A percentile compares a stretch with the other conserved stretches of the same genome.
phyloP scores from a whole-genome alignment of 2,329 filamentous ascomycete genomes.

The Monosporascus sp. region DNA sequence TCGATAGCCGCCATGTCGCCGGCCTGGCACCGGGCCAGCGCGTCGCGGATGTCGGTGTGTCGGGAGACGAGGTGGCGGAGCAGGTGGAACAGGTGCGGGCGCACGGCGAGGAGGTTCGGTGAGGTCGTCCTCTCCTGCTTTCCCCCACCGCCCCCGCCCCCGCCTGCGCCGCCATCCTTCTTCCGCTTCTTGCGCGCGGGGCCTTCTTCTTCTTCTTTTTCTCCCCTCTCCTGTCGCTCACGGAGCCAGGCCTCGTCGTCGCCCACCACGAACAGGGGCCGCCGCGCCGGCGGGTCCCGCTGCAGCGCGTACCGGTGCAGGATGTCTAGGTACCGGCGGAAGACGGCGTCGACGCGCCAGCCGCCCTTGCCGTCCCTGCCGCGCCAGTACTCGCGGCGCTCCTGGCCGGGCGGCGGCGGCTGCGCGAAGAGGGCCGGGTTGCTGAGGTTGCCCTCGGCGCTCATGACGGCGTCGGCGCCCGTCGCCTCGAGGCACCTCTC shows the following conservation, averaged over 20 bases:
- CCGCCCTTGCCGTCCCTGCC: constrained; percentile 75
- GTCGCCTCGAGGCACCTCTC: constrained; percentile 74
- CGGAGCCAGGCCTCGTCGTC: constrained; percentile 45
- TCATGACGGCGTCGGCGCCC: constrained; percentile 91
- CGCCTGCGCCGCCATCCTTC: constrained; percentile 42
- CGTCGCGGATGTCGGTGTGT: constrained; percentile 80
- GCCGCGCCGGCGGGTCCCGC: constrained; percentile 58
- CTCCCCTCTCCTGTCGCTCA: constrained; percentile 24
- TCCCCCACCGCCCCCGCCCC: constrained; percentile 38
- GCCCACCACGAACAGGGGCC: constrained; percentile 68
- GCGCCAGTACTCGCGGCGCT: constrained; percentile 81
- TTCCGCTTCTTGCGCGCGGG: constrained; percentile 33
- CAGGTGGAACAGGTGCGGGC: constrained; percentile 90
- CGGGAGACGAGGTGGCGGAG: constrained; percentile 74
- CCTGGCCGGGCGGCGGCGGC: constrained; percentile 57
- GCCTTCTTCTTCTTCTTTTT: constrained; percentile 31
- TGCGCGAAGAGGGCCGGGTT: constrained; percentile 82
- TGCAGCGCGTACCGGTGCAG: constrained; percentile 74
- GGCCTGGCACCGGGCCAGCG: constrained; percentile 63
- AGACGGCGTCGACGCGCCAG: constrained; percentile 82
- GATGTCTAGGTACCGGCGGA: constrained; percentile 86
- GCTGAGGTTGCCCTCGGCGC: constrained; percentile 89
- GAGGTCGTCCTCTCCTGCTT: constrained; percentile 33
- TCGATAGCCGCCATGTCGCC: constrained; percentile 77
- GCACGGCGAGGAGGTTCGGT: constrained; percentile 73